Conservation (phyloP, 139 green algal genomes). For the Coccomyxa sp. region DNA sequence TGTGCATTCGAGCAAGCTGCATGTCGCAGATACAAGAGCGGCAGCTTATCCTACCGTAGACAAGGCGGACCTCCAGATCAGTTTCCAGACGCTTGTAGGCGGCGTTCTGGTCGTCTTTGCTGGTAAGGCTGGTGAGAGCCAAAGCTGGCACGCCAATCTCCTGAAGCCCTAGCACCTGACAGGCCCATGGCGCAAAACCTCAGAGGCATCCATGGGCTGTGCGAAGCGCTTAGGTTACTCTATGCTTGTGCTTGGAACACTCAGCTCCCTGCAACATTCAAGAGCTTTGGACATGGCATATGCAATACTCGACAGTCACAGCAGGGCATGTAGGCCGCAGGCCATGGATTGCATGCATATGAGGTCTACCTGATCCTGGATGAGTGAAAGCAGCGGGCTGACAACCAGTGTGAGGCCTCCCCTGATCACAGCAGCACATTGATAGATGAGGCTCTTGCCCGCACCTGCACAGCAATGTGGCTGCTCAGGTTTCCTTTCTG, state of each 20-base stretch:
- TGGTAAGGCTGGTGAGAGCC: constrained; percentile 51
- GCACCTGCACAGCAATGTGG: constrained; percentile 8
- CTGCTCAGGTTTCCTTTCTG: too few relatives aligned
- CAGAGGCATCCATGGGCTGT: neutral
- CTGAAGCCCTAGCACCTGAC: constrained; percentile 18
- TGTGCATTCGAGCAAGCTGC: neutral
- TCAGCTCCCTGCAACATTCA: too few relatives aligned
- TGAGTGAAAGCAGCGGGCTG: constrained; percentile 63
- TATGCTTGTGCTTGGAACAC: too few relatives aligned
- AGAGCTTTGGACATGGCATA: too few relatives aligned
- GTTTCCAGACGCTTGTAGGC: constrained; percentile 29
- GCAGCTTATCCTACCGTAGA: constrained; percentile 24
- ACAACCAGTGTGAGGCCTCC: constrained; percentile 60
- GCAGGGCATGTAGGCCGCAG: neutral
- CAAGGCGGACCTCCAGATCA: constrained; percentile 16
- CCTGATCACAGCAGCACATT: constrained; percentile 62
- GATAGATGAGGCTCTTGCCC: constrained; percentile 62
- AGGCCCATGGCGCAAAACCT: neutral
- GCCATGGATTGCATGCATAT: neutral
- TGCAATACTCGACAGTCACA: neutral
- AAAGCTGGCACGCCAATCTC: constrained; percentile 29
- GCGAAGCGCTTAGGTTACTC: too few relatives aligned
- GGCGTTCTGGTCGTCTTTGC: constrained; percentile 46
- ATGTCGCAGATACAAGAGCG: neutral
- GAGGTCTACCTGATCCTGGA: constrained; percentile 53